These are phyloP conservation scores for Claviceps sp. DNA, from an alignment of 2,329 filamentous ascomycete genomes.

Conservation along the genomic window DNA sequence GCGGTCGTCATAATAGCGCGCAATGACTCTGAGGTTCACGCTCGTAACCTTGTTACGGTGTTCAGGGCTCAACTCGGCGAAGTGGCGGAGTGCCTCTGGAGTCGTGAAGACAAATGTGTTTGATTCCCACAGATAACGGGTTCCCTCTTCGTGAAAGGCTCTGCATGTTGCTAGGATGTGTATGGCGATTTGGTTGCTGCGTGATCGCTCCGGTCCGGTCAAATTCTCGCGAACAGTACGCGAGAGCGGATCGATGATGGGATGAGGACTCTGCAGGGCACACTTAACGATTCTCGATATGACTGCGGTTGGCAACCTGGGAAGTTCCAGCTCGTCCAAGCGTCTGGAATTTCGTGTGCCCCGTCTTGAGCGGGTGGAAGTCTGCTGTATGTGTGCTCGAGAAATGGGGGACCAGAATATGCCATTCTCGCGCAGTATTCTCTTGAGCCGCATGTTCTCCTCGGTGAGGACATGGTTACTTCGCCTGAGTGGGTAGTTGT, in stretches of 20 bases:
- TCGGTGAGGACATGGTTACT: conserved; percentile 31
- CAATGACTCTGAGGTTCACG: conserved; percentile 39
- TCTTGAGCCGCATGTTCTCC: conserved; percentile 37
- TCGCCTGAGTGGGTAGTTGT: conserved; percentile 33
- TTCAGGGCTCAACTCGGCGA: conserved; percentile 29
- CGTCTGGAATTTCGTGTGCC: conserved; percentile 17
- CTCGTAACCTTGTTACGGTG: conserved; percentile 31
- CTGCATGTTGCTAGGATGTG: conserved; percentile 39
- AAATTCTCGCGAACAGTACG: conserved; percentile 29
- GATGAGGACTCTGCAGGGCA: conserved; percentile 32
- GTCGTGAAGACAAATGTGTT: conserved; percentile 43
- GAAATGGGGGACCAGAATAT: conserved; percentile 34
- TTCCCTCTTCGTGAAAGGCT: conserved; percentile 35
- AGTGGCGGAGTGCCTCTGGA: conserved; percentile 34
- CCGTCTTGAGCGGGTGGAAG: conserved; percentile 21
- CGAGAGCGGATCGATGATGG: conserved; percentile 42
- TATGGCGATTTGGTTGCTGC: conserved; percentile 38
- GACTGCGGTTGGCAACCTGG: conserved; percentile 38
- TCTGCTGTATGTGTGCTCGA: conserved; percentile 18
- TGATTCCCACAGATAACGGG: conserved; percentile 34
- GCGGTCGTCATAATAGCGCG: conserved; percentile 41
- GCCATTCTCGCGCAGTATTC: conserved; percentile 36
- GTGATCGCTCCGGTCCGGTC: conserved; percentile 27
- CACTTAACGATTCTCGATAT: conserved; percentile 38
- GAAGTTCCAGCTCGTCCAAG: conserved; percentile 18